These are phyloP conservation scores for Cronartium quercuum DNA, from an alignment of 1,284 basidiomycete species.

Conservation along the genomic window DNA sequence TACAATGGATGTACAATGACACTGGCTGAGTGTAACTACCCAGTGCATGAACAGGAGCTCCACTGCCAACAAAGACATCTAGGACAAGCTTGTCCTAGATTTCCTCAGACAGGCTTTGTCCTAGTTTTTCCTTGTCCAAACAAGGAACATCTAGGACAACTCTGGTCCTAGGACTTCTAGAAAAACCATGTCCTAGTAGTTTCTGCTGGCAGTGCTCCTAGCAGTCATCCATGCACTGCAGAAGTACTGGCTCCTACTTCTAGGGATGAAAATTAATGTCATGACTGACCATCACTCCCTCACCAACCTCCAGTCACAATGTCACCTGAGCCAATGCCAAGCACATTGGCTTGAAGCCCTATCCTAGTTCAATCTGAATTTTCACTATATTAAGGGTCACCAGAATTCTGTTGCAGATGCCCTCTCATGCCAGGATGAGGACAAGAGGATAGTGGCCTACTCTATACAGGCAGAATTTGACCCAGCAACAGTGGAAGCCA, in stretches of 20 bases:
- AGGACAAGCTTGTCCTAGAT: too few species aligned
- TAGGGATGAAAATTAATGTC: not conserved
- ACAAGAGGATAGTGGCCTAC: too few species aligned
- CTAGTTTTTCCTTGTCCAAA: too few species aligned
- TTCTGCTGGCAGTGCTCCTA: constrained; percentile 35
- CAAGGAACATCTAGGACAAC: too few species aligned
- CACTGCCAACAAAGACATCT: too few species aligned
- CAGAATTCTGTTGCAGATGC: constrained; percentile 1
- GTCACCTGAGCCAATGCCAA: not conserved
- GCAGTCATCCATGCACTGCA: constrained; percentile 2
- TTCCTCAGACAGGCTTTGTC: too few species aligned
- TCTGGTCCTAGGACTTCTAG: too few species aligned
- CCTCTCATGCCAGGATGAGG: not conserved
- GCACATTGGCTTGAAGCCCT: not conserved
- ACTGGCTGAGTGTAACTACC: not conserved
- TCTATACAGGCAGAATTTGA: not conserved
- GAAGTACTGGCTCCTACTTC: not conserved
- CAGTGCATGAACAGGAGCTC: not conserved
- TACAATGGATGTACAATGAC: not conserved
- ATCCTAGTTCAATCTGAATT: not conserved
- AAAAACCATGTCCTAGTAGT: too few species aligned
- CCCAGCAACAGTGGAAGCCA: not conserved
- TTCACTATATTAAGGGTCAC: not conserved
- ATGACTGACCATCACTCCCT: not conserved
- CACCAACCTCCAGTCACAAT: not conserved